Base-by-base conservation (phyloP, 805 yeast genomes). In the Lipomyces chichibuensis region DNA sequence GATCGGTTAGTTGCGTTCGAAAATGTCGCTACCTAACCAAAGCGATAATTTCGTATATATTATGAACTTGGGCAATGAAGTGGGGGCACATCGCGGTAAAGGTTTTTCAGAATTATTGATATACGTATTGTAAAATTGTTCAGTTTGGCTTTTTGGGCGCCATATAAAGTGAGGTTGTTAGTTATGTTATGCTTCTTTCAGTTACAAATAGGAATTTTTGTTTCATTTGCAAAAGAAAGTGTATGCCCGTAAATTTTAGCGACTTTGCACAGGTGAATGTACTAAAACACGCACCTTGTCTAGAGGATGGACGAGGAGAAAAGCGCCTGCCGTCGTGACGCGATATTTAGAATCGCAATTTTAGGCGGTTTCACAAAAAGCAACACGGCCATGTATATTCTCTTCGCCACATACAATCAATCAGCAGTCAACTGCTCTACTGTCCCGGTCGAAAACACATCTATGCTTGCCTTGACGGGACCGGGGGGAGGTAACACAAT, bases 1-100 rank as follows among this genome's bases (percentile, higher is more conserved):
- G 17, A 64, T 63, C 43, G 72, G 72, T 7, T 69, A 54, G 39
- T n/a, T 43, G 49, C 8, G 6, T 43, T 17, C 49, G 9, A 7
- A 37, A 2, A 2, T 43, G 20, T 17, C 20, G 20, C 20, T 43
- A n/a, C 49, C 7, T 4, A 35, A 35, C 3, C 4, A 13, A 35
- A 35, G 39, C 14, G 39, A 35, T 35, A 35, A 35, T 9, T 35
- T 35, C 11, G 14, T 37, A 11, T 37, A 37, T 37, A 5, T 37
- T 13, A 37, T 13, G 43, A 29, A 29, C 7, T 5, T 29, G 6
- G 32, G 32, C 32, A 27, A 27, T 27, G 29, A 27, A 27, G 5
- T 35, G 39, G 14, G 39, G 39, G 39, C 5, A 37, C 43, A 37
- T 14, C 17, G 43, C 43, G 13, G 43, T 37, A 37, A 13, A 13